Base-by-base conservation (phyloP, 257 asterid genomes). In the Verbena officinalis region DNA sequence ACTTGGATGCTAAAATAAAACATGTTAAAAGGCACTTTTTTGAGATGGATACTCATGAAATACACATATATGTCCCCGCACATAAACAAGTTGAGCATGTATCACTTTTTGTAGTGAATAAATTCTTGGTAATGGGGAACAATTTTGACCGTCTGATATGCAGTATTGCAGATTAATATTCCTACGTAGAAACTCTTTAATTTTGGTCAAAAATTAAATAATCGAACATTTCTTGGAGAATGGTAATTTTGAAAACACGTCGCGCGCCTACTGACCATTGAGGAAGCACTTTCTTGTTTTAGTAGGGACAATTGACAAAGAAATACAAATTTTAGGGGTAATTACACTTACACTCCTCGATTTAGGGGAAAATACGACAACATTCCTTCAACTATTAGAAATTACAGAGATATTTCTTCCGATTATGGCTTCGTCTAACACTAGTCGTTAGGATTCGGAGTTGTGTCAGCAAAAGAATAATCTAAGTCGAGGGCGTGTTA, bases 1-100 rank as follows among this genome's bases (percentile, higher is more conserved):
- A 45, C 23, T 51, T 52, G 45, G 75, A 76, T 67, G 75, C 69
- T 17, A 51, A 20, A 59, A 54, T 16, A 11, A 17, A 38, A 44
- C 51, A n/a, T 44, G 30, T 16, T 27, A 49, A 74, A 70, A 71
- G 71, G 43, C 33, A 54, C 80, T 74, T 74, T 78, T 66, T 48
- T 24, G 30, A 72, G 55, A 67, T 31, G 67, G 56, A 54, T 73
- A 36, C 67, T 44, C n/a, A n/a, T n/a, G n/a, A n/a, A n/a, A n/a
- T 4, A 70, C 48, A 54, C 22, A 20, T 53, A 55, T 67, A 5
- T 61, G 55, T 44, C 62, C 46, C 33, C 64, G 4, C 33, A 27
- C 69, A 62, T 7, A 38, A 38, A 38, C 44, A 43, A 69, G 60
- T 63, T 75, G 72, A 68, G 13, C 49, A 36, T 36, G 7, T 36